A percentile compares a stretch with the other conserved stretches of the same genome.
These are phyloP conservation scores for Fusarium foetens DNA, from an alignment of 2,329 filamentous ascomycete species.

Conservation along the genomic window DNA sequence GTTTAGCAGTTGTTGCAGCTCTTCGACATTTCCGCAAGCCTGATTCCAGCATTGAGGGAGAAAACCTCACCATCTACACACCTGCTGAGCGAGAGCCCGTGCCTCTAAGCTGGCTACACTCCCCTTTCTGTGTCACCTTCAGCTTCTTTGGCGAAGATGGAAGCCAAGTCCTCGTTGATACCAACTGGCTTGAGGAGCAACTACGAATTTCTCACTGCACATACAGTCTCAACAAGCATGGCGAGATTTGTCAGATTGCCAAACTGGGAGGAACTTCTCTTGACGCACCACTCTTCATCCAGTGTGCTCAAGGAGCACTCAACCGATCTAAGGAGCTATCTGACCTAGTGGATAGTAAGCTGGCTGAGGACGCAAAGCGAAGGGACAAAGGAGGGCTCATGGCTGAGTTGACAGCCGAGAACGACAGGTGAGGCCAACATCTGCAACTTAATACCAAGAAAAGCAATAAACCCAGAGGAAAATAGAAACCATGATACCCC, in stretches of 20 bases:
- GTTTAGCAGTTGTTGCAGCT: constrained; percentile 86
- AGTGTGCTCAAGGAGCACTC: constrained; percentile 78
- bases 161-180: constrained; percentile 74
- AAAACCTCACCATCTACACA: constrained; percentile 85
- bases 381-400: constrained; percentile 82
- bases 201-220: constrained; percentile 78
- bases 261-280: constrained; percentile 88
- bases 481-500: constrained; percentile 47
- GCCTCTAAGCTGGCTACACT: constrained; percentile 88
- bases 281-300: constrained; percentile 80
- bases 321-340: constrained; percentile 85
- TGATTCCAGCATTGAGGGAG: constrained; percentile 87
- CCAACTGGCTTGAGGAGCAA: constrained; percentile 79
- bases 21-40: constrained; percentile 91
- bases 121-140: constrained; percentile 91
- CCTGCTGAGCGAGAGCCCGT: constrained; percentile 89
- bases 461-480: constrained; percentile 32
- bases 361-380: constrained; percentile 81
- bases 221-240: constrained; percentile 87
- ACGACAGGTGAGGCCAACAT: constrained; percentile 67
- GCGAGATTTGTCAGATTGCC: constrained; percentile 89
- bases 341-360: constrained; percentile 74
- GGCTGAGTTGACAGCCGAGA: constrained; percentile 83
- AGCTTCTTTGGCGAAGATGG: constrained; percentile 81
- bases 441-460: constrained; percentile 23